Conservation (phyloP, 768 basidiomycete genomes). For the Ephemerocybe angulata region DNA sequence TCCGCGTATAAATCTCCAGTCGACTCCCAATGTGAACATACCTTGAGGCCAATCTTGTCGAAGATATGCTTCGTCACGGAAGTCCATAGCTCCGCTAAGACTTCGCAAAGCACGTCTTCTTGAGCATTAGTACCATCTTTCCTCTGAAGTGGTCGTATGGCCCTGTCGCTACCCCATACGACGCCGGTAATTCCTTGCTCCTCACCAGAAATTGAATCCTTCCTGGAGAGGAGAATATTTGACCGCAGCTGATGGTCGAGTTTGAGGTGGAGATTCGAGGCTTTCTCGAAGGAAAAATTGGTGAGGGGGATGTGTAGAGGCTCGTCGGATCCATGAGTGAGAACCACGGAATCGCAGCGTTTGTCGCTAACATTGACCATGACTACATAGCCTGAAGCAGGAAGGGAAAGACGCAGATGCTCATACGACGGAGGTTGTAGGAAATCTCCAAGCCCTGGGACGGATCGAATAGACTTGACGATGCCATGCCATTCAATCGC, state of each 20-base stretch:
- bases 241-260: background rate
- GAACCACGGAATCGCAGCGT: slow-evolving; percentile 20
- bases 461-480: background rate
- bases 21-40: too few relatives aligned
- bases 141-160: too few relatives aligned
- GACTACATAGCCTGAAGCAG: slow-evolving; percentile 12
- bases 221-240: background rate
- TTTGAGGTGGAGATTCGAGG: background rate
- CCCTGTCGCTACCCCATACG: too few relatives aligned
- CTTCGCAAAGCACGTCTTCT: too few relatives aligned
- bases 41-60: too few relatives aligned
- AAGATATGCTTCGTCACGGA: too few relatives aligned
- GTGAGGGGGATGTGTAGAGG: slow-evolving; percentile 10
- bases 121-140: too few relatives aligned
- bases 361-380: slow-evolving; percentile 14
- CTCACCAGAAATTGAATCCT: too few relatives aligned
- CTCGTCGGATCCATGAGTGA: slow-evolving; percentile 3
- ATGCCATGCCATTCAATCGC: slow-evolving; percentile 2
- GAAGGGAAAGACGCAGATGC: background rate
- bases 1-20: background rate
- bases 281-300: slow-evolving; percentile 1
- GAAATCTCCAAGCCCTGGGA: slow-evolving; percentile 2
- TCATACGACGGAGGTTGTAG: background rate
- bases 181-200: too few relatives aligned
- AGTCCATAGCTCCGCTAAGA: too few relatives aligned